phyloP scores from a whole-genome alignment of 2,329 filamentous ascomycete genomes.

The Stenocarpella maydis region DNA sequence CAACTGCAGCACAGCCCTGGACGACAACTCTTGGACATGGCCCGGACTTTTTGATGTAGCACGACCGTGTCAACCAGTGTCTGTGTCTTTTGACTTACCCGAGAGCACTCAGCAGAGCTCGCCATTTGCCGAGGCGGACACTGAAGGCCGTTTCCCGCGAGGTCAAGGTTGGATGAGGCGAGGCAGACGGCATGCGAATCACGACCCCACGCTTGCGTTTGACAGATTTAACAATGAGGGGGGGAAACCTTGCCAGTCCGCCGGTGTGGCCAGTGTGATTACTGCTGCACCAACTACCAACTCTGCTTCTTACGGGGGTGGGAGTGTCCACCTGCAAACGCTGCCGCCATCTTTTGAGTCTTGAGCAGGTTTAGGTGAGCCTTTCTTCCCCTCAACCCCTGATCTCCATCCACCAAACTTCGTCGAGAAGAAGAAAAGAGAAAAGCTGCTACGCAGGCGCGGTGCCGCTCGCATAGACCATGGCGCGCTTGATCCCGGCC shows the following conservation, averaged over 20 bases:
- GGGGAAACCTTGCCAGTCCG: not conserved
- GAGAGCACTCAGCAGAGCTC: not conserved
- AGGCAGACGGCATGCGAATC: constrained; percentile 6
- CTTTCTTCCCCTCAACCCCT: not conserved
- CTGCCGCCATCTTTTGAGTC: not conserved
- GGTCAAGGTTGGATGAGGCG: constrained; percentile 2
- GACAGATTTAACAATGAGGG: constrained; percentile 8
- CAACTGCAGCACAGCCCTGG: constrained; percentile 13
- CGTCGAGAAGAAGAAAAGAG: not conserved
- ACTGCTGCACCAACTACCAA: constrained; percentile 25
- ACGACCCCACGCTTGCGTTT: constrained; percentile 17
- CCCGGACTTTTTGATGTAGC: not conserved
- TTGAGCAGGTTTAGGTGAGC: not conserved
- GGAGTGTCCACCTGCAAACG: constrained; percentile 10
- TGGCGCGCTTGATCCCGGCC: constrained; percentile 10
- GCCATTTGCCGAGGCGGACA: not conserved
- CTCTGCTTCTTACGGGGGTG: constrained; percentile 15
- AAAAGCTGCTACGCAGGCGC: not conserved
- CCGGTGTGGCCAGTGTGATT: not conserved
- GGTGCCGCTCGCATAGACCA: not conserved
- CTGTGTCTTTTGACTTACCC: not conserved
- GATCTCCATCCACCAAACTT: not conserved
- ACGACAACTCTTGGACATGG: constrained; percentile 17
- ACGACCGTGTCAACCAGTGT: not conserved
- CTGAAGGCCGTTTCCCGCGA: not conserved